phyloP scores from a whole-genome alignment of 768 basidiomycete species.

The Termitomyces sp. region DNA sequence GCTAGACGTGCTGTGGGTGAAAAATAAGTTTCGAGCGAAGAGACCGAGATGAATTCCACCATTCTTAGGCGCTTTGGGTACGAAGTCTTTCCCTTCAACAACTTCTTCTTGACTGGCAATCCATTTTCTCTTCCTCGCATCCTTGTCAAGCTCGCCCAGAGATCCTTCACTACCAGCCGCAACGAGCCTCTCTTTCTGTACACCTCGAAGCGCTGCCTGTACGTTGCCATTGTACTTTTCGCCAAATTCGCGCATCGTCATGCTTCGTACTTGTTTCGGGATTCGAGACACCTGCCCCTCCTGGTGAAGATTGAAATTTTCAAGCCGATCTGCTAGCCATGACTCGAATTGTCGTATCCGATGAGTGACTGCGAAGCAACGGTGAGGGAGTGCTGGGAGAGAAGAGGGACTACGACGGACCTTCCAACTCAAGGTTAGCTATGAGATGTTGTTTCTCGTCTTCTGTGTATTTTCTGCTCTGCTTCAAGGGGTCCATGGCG shows the following conservation, averaged over 20 bases:
- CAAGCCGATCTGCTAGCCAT: slow-evolving; percentile 68
- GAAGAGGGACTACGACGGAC: slow-evolving; percentile 25
- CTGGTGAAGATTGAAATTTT: slow-evolving; percentile 70
- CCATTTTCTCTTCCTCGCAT: slow-evolving; percentile 75
- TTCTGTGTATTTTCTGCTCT: slow-evolving; percentile 36
- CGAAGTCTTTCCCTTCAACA: slow-evolving; percentile 26
- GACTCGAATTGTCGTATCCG: slow-evolving; percentile 67
- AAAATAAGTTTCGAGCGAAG: slow-evolving; percentile 12
- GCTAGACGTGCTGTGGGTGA: slow-evolving; percentile 32
- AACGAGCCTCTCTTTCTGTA: slow-evolving; percentile 58
- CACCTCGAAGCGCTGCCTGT: slow-evolving; percentile 61
- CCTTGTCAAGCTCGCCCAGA: slow-evolving; percentile 55
- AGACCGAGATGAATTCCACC: slow-evolving; percentile 32
- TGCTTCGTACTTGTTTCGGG: slow-evolving; percentile 64
- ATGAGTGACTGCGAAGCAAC: slow-evolving; percentile 51
- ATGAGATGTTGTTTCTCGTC: slow-evolving; percentile 76
- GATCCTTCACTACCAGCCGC: slow-evolving; percentile 43
- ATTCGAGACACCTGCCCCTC: slow-evolving; percentile 71
- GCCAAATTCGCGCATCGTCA: slow-evolving; percentile 74
- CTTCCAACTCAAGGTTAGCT: slow-evolving; percentile 77
- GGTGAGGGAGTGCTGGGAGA: not conserved
- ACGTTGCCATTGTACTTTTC: slow-evolving; percentile 74
- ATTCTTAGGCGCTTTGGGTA: slow-evolving; percentile 48
- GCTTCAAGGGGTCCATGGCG: slow-evolving; percentile 23
- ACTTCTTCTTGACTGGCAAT: slow-evolving; percentile 53